Percentiles rank a stretch among this genome's conserved stretches.
These are phyloP conservation scores for Iris macrosiphon DNA, from an alignment of 106 monocot species.

Conservation along the genomic window DNA sequence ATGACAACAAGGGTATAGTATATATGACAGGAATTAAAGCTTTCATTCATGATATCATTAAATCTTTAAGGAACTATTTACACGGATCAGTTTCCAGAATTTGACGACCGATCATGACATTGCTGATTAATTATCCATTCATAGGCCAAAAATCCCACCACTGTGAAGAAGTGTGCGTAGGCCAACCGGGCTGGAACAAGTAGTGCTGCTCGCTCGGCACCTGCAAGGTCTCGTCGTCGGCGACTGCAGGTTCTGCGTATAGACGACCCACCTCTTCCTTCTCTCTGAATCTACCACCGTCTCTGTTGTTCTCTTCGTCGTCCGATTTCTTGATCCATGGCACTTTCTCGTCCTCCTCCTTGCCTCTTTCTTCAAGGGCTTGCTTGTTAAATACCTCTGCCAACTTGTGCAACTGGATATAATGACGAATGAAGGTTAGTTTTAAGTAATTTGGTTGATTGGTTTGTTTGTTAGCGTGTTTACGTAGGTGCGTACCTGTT, in stretches of 20 bases:
- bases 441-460: too few relatives aligned
- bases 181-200: background rate
- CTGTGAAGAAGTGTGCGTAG: background rate
- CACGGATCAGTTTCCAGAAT: too few relatives aligned
- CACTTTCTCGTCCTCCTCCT: background rate
- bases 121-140: too few relatives aligned
- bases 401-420: background rate
- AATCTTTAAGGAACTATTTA: too few relatives aligned
- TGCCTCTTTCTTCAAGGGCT: background rate
- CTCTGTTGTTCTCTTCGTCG: background rate
- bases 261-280: background rate
- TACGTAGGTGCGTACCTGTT: constrained; percentile 22
- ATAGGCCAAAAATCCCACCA: constrained; percentile 12
- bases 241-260: background rate
- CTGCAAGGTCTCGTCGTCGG: background rate
- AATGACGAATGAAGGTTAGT: background rate
- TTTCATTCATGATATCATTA: too few relatives aligned
- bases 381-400: background rate
- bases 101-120: too few relatives aligned
- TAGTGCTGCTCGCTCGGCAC: background rate
- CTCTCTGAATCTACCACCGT: background rate
- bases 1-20: too few relatives aligned
- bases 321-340: background rate
- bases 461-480: background rate
- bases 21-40: too few relatives aligned